A percentile compares a stretch with the other conserved stretches of the same genome.
phyloP scores from a whole-genome alignment of 305 asterid genomes.

The Andrographis paniculata region DNA sequence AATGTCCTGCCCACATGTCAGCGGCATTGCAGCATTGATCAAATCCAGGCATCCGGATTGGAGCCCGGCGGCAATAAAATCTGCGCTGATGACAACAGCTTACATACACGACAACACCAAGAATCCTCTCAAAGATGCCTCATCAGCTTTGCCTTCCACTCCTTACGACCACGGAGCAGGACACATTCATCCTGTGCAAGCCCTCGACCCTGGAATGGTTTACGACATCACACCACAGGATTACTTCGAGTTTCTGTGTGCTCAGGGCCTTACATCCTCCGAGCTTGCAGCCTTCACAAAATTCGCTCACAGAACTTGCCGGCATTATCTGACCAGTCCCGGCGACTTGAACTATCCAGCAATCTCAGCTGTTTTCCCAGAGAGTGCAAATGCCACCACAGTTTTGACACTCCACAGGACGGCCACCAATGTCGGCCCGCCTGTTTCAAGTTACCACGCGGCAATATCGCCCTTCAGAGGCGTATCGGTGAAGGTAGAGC shows the following conservation, averaged over 20 bases:
- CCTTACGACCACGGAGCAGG: slow-evolving; percentile 93
- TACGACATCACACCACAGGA: slow-evolving; percentile 75
- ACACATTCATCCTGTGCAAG: slow-evolving; percentile 62
- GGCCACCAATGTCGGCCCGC: slow-evolving; percentile 71
- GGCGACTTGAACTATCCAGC: slow-evolving; percentile 88
- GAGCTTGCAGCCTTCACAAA: slow-evolving; percentile 60
- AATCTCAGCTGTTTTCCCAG: slow-evolving; percentile 61
- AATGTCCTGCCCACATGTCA: slow-evolving; percentile 94
- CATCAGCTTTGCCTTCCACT: slow-evolving; percentile 40
- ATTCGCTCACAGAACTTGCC: slow-evolving; percentile 52
- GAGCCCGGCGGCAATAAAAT: slow-evolving; percentile 87
- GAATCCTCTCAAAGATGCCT: slow-evolving; percentile 53
- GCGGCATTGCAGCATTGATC: slow-evolving; percentile 80
- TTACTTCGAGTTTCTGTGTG: slow-evolving; percentile 73
- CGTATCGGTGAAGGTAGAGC: slow-evolving; percentile 54
- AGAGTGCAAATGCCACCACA: slow-evolving; percentile 26
- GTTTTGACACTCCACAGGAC: slow-evolving; percentile 45
- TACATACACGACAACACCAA: slow-evolving; percentile 61
- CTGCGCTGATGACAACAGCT: slow-evolving; percentile 87
- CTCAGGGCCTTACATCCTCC: slow-evolving; percentile 45
- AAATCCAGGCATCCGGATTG: slow-evolving; percentile 71
- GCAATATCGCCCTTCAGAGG: slow-evolving; percentile 60
- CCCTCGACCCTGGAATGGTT: slow-evolving; percentile 70
- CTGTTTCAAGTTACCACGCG: slow-evolving; percentile 54
- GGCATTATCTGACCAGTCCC: slow-evolving; percentile 24